phyloP scores from a whole-genome alignment of 2,329 filamentous ascomycete species.

The Xylaria hypoxylon region DNA sequence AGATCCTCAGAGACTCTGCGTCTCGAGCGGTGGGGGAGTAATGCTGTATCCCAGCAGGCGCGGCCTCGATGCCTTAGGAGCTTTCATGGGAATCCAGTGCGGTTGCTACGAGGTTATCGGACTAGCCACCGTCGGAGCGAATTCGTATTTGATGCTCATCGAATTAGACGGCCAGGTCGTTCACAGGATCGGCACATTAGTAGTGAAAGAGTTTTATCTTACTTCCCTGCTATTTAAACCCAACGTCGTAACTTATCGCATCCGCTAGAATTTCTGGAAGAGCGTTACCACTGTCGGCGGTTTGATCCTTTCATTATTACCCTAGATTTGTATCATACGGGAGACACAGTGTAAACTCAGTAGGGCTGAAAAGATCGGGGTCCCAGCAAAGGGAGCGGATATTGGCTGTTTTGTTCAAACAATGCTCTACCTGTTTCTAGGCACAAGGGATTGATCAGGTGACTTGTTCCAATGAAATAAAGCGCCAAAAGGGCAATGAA shows the following conservation, averaged over 20 bases:
- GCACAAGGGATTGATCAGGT: too few relatives aligned
- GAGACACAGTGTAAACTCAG: too few relatives aligned
- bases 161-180: constrained; percentile 12
- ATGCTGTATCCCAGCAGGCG: constrained; percentile 30
- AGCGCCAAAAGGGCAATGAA: too few relatives aligned
- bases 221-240: background rate
- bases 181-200: constrained; percentile 31
- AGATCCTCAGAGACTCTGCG: background rate
- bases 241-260: background rate
- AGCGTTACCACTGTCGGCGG: too few relatives aligned
- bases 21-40: background rate
- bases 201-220: constrained; percentile 1
- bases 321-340: too few relatives aligned
- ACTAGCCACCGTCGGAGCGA: constrained; percentile 23
- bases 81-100: constrained; percentile 25
- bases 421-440: too few relatives aligned
- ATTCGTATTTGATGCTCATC: constrained; percentile 34
- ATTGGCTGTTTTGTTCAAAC: too few relatives aligned
- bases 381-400: too few relatives aligned
- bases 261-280: background rate
- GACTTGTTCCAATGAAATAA: too few relatives aligned
- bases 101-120: constrained; percentile 30
- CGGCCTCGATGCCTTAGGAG: constrained; percentile 22
- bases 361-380: too few relatives aligned
- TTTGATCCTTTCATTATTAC: too few relatives aligned